Evolutionary conservation across 139 green algal species (phyloP).

Genomic region (Volvox reticuliferus): DNA sequence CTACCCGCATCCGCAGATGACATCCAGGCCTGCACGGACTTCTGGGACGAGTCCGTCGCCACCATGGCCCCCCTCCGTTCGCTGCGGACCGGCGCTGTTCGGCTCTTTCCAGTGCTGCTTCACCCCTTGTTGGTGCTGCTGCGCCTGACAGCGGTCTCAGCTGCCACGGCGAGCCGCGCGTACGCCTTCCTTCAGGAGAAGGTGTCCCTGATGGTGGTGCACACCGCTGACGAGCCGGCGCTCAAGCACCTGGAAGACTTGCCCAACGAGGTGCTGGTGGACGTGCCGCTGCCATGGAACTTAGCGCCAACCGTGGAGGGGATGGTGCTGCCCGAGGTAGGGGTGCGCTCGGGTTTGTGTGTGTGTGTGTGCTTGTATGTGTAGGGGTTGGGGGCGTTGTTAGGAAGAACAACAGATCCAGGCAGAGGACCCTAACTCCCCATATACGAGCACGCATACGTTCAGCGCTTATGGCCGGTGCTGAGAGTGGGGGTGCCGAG

Average conservation of each 20-base stretch:
- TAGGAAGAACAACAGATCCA: too few relatives aligned
- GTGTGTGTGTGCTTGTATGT: too few relatives aligned
- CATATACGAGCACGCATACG: too few relatives aligned
- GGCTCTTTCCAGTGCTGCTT: slow-evolving; percentile 70
- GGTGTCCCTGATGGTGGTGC: slow-evolving; percentile 57
- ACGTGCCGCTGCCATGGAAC: slow-evolving; percentile 50
- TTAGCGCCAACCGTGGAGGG: slow-evolving; percentile 60
- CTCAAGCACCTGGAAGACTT: slow-evolving; percentile 13
- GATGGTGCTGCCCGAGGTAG: slow-evolving; percentile 60
- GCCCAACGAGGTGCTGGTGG: slow-evolving; percentile 29
- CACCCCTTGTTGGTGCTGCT: slow-evolving; percentile 68
- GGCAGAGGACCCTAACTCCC: too few relatives aligned
- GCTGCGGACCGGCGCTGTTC: slow-evolving; percentile 59
- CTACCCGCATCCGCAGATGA: slow-evolving; percentile 20
- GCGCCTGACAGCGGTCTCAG: slow-evolving; percentile 34
- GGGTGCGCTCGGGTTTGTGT: too few relatives aligned
- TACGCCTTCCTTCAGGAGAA: slow-evolving; percentile 66
- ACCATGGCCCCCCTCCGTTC: slow-evolving; percentile 58
- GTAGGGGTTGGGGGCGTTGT: too few relatives aligned
- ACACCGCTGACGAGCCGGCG: slow-evolving; percentile 44
- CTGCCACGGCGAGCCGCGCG: slow-evolving; percentile 39
- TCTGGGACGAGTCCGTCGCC: slow-evolving; percentile 58
- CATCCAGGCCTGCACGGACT: slow-evolving; percentile 23
- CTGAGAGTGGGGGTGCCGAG: too few relatives aligned
- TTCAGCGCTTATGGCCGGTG: too few relatives aligned